Base-by-base conservation (phyloP, 1,139 yeast genomes). In the Yamadazyma trypodendri region DNA sequence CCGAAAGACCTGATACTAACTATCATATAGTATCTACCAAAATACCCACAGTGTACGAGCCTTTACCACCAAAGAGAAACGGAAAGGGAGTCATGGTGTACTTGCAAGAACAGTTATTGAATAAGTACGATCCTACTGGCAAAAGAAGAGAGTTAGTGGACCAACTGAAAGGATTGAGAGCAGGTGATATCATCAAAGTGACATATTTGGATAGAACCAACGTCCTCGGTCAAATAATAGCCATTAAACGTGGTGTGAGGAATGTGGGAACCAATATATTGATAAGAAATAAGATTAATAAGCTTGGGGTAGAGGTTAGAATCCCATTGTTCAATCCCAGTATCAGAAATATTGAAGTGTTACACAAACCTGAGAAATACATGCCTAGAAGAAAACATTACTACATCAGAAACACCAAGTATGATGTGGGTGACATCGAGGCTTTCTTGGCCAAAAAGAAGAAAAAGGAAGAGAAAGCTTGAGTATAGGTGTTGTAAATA, bases 111-210 rank as follows among this genome's bases (percentile, higher is more conserved):
- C 71, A 76, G 41, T 72, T 81, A 39, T 66, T 72, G 35, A 59
- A 65, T 21, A 75, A 73, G 46, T 75, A 83, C 48, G 97, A 89
- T 56, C 85, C 90, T 16, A 65, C 76, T 4, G 94, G 92, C 6
- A 69, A 75, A 64, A 83, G 90, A 67, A 68, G 84, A 45, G 72
- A 74, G n/a, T 66, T 87, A 38, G 67, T 88, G 16, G 68, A 73
- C 42, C 65, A 65, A 40, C 45, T 49, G 14, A 70, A 71, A 40
- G 75, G 79, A n/a, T 66, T 88, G 30, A 73, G 85, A 45, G 76
- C 95, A 1, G 97, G 96, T 8, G 97, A 89, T 58, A 73, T 87
- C 29, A 79, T 89, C 31, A 79, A 86, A 49, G 84, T 89, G 10
- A 77, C 83, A 20, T 88, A 85, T 56, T 72, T 70, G 49, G 85